A percentile compares a stretch with the other conserved stretches of the same genome.
Conservation (phyloP, 371 early-diverging fungal genomes). For the Apophysomyces ossiformis region DNA sequence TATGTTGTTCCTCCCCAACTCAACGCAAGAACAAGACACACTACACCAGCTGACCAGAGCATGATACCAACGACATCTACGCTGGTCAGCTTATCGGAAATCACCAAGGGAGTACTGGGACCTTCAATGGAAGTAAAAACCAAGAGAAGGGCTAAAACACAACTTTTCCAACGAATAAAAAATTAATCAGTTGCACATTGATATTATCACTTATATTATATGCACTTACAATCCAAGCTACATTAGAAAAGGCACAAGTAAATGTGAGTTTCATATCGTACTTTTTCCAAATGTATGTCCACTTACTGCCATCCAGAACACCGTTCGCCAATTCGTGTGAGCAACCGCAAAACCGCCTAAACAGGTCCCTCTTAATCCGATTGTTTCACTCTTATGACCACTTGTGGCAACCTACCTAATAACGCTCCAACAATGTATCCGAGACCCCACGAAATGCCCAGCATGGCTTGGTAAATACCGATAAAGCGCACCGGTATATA, state of each 20-base stretch:
- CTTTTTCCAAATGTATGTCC: background rate
- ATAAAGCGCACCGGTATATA: conserved; percentile 63
- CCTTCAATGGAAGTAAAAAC: conserved; percentile 31
- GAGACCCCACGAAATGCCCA: conserved; percentile 60
- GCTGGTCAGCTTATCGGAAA: conserved; percentile 10
- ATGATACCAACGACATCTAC: conserved; percentile 38
- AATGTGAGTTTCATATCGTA: background rate
- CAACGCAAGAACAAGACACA: conserved; percentile 36
- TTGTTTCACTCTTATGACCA: background rate
- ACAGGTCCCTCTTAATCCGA: background rate
- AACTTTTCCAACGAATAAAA: conserved; percentile 9
- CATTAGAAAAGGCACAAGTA: background rate
- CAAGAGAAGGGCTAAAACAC: conserved; percentile 27
- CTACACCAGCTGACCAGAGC: conserved; percentile 33
- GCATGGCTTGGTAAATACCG: conserved; percentile 54
- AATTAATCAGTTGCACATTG: too few species aligned
- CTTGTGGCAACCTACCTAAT: conserved; percentile 33
- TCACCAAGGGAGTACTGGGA: conserved; percentile 6
- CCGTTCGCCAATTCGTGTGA: conserved; percentile 41
- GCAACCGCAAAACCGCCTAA: conserved; percentile 38
- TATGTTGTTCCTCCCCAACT: conserved; percentile 51
- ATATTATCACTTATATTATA: background rate
- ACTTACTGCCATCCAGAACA: conserved; percentile 50
- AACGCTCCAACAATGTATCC: conserved; percentile 65
- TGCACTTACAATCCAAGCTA: conserved; percentile 42